phyloP scores from a whole-genome alignment of 1,284 basidiomycete genomes.

The Chondrostereum purpureum region DNA sequence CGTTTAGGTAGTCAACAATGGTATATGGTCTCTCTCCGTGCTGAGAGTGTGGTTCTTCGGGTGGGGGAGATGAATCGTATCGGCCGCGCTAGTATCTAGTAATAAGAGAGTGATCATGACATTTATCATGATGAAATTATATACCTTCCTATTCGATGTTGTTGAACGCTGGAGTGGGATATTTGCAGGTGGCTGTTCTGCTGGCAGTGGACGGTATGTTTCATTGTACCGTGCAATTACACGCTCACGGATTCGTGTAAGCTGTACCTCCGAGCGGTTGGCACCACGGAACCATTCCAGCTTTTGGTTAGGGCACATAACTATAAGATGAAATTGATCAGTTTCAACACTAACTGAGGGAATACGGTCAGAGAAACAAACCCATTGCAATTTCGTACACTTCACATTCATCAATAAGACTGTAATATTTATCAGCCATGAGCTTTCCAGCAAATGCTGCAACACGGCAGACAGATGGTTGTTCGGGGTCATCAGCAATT shows the following conservation, averaged over 20 bases:
- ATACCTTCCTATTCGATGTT: too few species aligned
- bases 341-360: neutral
- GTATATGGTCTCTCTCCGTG: too few species aligned
- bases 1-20: too few species aligned
- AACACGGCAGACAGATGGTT: slow-evolving; percentile 5
- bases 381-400: slow-evolving; percentile 9
- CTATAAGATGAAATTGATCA: neutral
- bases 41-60: too few species aligned
- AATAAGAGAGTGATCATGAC: too few species aligned
- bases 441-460: slow-evolving; percentile 7
- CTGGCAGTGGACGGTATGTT: neutral
- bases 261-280: neutral
- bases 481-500: slow-evolving; percentile 1
- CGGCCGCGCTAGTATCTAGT: too few species aligned
- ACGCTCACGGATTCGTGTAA: neutral
- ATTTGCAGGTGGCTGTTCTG: too few species aligned
- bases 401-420: slow-evolving; percentile 5
- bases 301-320: slow-evolving; percentile 5
- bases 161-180: too few species aligned
- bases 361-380: neutral
- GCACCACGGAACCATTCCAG: slow-evolving; percentile 9
- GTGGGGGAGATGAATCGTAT: too few species aligned
- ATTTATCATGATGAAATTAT: too few species aligned
- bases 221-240: neutral
- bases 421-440: slow-evolving; percentile 4